Evolutionary conservation across 768 basidiomycete species (phyloP), one percentile per base, ranked within the genome.

Genomic region (Steccherinum ochraceum): DNA sequence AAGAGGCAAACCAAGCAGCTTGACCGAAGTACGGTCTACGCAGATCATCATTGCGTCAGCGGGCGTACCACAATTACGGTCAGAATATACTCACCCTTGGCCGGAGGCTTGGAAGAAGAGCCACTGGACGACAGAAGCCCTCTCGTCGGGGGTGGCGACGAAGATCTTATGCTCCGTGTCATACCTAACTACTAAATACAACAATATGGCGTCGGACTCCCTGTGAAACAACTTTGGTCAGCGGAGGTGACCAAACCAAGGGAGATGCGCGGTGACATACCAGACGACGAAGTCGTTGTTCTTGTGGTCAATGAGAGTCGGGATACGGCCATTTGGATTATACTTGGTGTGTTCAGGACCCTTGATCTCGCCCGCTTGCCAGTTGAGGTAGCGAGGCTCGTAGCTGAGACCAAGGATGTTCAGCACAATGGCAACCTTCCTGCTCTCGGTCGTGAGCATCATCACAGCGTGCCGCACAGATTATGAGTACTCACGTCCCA

Each of bases 171-270:
- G 57, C 26, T 73, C 72, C n/a, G 52, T 58, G 61, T 79, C 77
- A 55, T 76, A 77, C 50, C 66, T 62, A 52, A 73, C 69, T n/a
- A 61, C 61, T 41, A 77, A 62, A 61, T 74, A 77, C 7, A 70
- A 56, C 26, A 75, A 48, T 53, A 77, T 73, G 44, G 73, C 73
- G 45, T 67, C 65, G 21, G 65, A 63, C 54, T 70, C 69, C n/a
- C n/a, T n/a, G n/a, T n/a, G n/a, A n/a, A n/a, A n/a, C n/a, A n/a
- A n/a, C n/a, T n/a, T n/a, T n/a, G n/a, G n/a, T n/a, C n/a, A n/a
- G n/a, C n/a, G n/a, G n/a, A n/a, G n/a, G n/a, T n/a, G n/a, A n/a
- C n/a, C n/a, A n/a, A n/a, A n/a, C n/a, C n/a, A n/a, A n/a, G n/a
- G n/a, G n/a, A n/a, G n/a, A n/a, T n/a, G n/a, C n/a, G n/a, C n/a